Percentiles rank a stretch among this genome's conserved stretches.
Evolutionary conservation across 106 monocot genomes (phyloP).

Genomic region (Iris macrosiphon): DNA sequence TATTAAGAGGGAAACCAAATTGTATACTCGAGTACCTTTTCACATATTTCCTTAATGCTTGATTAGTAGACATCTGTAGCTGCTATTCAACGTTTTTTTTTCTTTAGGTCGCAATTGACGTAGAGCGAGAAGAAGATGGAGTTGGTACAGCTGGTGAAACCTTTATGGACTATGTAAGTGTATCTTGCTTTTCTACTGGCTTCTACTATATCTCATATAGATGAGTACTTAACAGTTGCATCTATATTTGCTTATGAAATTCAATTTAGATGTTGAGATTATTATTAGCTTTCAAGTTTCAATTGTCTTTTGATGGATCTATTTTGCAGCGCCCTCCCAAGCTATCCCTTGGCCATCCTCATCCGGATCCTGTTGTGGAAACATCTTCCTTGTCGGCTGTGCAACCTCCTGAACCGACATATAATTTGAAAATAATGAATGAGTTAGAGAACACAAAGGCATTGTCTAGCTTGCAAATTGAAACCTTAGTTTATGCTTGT

Average conservation of each 20-base stretch:
- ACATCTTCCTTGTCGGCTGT: constrained; percentile 98
- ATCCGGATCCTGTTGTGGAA: constrained; percentile 98
- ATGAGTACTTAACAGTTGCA: neutral
- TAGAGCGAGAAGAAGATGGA: constrained; percentile 97
- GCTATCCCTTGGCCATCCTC: constrained; percentile 72
- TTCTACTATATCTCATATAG: neutral
- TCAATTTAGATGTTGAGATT: neutral
- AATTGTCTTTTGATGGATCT: constrained; percentile 4
- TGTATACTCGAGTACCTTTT: too few relatives aligned
- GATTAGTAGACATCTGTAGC: neutral
- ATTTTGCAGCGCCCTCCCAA: constrained; percentile 74
- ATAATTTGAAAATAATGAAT: constrained; percentile 68
- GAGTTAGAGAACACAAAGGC: constrained; percentile 65
- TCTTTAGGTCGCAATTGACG: constrained; percentile 83
- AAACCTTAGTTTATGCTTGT: constrained; percentile 91
- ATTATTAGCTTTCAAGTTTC: neutral
- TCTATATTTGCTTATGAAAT: neutral
- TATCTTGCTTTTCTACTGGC: constrained; percentile 1
- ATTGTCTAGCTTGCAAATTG: constrained; percentile 94
- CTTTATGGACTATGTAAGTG: constrained; percentile 92
- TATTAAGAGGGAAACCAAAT: too few relatives aligned
- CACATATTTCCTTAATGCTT: neutral
- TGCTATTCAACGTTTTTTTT: constrained; percentile 3
- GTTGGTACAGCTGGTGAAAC: constrained; percentile 89
- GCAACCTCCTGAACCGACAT: constrained; percentile 95